Base-by-base conservation (phyloP, 1,284 basidiomycete species). In the Ustilago nuda region DNA sequence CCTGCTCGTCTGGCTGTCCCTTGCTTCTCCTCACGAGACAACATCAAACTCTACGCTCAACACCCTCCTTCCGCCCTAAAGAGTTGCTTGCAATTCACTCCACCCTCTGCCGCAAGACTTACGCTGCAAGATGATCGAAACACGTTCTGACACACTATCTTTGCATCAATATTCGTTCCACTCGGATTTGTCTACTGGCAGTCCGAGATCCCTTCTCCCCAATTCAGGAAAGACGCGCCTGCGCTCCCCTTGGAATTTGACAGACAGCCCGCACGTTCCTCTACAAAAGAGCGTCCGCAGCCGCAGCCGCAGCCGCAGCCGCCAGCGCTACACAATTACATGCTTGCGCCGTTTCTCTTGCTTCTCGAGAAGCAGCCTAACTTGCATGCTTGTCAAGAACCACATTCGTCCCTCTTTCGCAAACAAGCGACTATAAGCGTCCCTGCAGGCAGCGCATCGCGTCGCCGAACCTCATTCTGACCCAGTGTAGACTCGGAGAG, bases 71-170 rank as follows among this genome's bases (percentile, higher is more conserved):
- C n/a, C 15, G 12, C 13, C 30, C 48, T 45, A 17, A 27, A 45
- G 43, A 45, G 43, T 45, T 19, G 9, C 23, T 17, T 36, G 23
- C 48, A 17, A 36, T 12, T 36, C 13, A 39, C 48, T 23, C 41
- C 19, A 43, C 8, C 6, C 46, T 17, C 53, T 41, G 45, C 19
- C 32, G 36, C 53, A 60, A 66, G 45, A 66, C 23, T 51, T 11
- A 11, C 39, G 36, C 17, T 15, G 56, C 45, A 66, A 66, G 52
- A 27, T 48, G 45, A 39, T 11, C 19, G 53, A 46, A 52, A 56
- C 46, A 33, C 52, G 27, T 27, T 30, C 13, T 46, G n/a, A 32
- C 45, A 50, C n/a, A 50, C 8, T 9, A 7, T 32, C 27, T 32
- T 19, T 23, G 48, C 48, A 27, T 5, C 48, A 1, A 13, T 6